Base-by-base conservation (phyloP, 192 early-diverging fungal species). In the Podila epicladia region DNA sequence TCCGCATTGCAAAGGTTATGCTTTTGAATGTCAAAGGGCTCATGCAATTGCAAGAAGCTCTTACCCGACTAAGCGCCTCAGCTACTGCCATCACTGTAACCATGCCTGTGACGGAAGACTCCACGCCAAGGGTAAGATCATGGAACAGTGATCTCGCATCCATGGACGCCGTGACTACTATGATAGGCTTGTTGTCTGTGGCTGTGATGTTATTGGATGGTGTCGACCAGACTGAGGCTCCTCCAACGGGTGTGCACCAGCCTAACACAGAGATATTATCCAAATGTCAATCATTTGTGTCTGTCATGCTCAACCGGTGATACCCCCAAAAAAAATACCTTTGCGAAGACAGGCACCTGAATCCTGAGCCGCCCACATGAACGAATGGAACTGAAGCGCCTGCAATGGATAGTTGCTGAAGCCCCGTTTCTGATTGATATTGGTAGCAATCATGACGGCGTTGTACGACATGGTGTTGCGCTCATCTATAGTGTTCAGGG, bases 321-420 rank as follows among this genome's bases (percentile, higher is more conserved):
- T 37, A 37, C 35, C 6, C 35, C 29, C 17, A 15, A 75, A 38
- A 28, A 4, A 4, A 48, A 35, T 82, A 90, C 93, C 87, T 85
- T 92, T 76, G 72, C 90, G 82, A 15, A 96, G 83, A 74, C 95
- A 96, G 3, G 91, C 89, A 7, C 63, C 75, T 8, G 92, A 66
- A 85, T 96, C 82, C 32, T 84, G 64, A n/a, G 91, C 91, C 2
- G 87, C 91, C 69, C 80, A 92, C 92, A 94, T 95, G 57, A 90
- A 86, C 24, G 87, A 84, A 53, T 91, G 77, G 63, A 96, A 92
- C 73, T 96, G 86, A 37, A 94, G 83, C 0, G 91, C 76, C 83
- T 92, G 89, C 8, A 94, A 71, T 8, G 93, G 94, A 69, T 90
- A 94, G 4, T 72, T 62, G 22, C n/a, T 62, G 68, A 92, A 94